Percentiles rank a stretch among this genome's conserved stretches.
Conservation (phyloP, 208 protist species). For the Leishmania guyanensis region DNA sequence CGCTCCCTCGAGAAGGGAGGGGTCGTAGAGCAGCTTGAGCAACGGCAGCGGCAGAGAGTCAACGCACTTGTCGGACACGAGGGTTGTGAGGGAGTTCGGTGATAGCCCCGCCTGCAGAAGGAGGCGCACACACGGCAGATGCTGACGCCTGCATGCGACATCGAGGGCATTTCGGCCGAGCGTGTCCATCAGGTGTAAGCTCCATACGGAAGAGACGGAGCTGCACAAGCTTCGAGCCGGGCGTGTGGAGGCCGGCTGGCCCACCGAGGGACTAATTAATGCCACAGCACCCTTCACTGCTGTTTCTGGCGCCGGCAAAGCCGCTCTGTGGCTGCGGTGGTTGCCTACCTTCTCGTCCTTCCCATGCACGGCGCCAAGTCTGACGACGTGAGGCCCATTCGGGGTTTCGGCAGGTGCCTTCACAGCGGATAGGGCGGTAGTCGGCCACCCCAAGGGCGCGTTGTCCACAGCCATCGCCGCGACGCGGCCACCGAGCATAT, state of each 20-base stretch:
- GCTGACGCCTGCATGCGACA: constrained; percentile 14
- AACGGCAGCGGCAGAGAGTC: constrained; percentile 19
- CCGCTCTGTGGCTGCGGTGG: not conserved
- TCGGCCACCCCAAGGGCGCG: not conserved
- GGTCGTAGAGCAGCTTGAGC: constrained; percentile 29
- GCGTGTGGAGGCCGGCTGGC: not conserved
- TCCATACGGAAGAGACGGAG: constrained; percentile 3
- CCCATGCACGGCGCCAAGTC: not conserved
- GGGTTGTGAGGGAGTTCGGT: constrained; percentile 12
- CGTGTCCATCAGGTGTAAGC: constrained; percentile 7
- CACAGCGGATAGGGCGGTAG: not conserved
- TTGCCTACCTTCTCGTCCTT: not conserved
- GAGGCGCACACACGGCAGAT: constrained; percentile 17
- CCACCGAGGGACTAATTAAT: not conserved
- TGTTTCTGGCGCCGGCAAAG: not conserved
- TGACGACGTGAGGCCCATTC: not conserved
- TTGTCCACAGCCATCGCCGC: not conserved
- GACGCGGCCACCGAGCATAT: not conserved
- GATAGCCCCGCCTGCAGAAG: constrained; percentile 21
- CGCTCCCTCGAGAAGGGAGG: constrained; percentile 20
- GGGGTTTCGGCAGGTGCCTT: not conserved
- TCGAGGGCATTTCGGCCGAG: constrained; percentile 19
- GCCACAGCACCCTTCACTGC: not conserved
- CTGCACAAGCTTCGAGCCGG: not conserved
- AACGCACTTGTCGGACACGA: constrained; percentile 3